Base-by-base conservation (phyloP, 2,329 filamentous ascomycete species). In the Trichoderma sp. region DNA sequence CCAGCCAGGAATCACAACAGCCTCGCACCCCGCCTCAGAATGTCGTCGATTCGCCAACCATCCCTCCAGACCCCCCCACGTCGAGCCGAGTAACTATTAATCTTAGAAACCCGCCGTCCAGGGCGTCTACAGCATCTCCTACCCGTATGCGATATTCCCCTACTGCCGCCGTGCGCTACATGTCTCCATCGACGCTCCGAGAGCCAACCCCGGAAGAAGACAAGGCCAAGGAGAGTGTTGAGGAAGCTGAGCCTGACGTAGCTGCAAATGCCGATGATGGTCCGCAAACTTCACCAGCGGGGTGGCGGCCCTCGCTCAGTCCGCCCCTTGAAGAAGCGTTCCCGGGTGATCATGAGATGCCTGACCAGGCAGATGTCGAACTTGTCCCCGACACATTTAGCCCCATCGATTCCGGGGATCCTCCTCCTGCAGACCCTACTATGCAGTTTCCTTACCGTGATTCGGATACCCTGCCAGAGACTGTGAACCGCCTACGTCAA, bases 11-110 rank as follows among this genome's bases (percentile, higher is more conserved):
- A 45, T 25, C 56, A 13, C 37, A 65, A 13, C 32, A 60, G 32
- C 81, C 81, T n/a, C 79, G 78, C 68, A 85, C 83, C 2, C 83
- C 82, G 32, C 79, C 81, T 57, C 76, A 70, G 53, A 74, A 73
- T 50, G 72, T 76, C 34, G 72, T 76, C 34, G 71, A 74, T 56
- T 73, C 77, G 61, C 72, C 75, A 48, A 75, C 79, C 60, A 75
- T 76, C 54, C 70, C 76, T 34, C 72, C 66, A 37, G 74, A 75
- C 54, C 74, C 75, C 45, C 80, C 82, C 42, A 81, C 84, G 39
- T 86, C 86, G 3, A 89, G 84, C 76, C 84, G 81, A 73, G 84
- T 89, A 59, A 89, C 87, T 10, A 84, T 89, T 64, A 89, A 89
- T 73, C 78, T 89, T 58, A 84, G 87, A 68, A 83, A 84, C 69